Percentiles rank a stretch among this genome's conserved stretches.
These are phyloP conservation scores for Blastobotrys attinorum DNA, from an alignment of 805 yeast species.

Conservation along the genomic window DNA sequence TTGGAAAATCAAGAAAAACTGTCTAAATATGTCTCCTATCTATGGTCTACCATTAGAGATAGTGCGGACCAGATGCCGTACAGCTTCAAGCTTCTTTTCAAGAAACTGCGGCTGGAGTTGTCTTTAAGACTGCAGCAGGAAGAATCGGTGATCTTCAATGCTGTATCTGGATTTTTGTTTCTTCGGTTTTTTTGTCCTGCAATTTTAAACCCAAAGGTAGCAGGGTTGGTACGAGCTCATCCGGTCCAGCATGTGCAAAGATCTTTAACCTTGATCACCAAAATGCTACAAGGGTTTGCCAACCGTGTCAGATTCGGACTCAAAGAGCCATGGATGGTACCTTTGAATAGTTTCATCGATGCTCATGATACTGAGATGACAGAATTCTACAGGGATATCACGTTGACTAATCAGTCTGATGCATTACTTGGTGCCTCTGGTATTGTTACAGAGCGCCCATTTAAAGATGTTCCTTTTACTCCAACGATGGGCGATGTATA, in stretches of 20 bases:
- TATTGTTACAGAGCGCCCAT: slow-evolving; percentile 13
- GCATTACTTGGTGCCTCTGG: background rate
- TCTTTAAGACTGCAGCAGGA: slow-evolving; percentile 8
- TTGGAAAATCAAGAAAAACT: slow-evolving; percentile 44
- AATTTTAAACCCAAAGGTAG: slow-evolving; percentile 78
- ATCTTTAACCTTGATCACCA: slow-evolving; percentile 74
- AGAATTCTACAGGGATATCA: slow-evolving; percentile 65
- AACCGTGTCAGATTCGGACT: slow-evolving; percentile 67
- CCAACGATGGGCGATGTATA: slow-evolving; percentile 21
- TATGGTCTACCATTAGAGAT: slow-evolving; percentile 59
- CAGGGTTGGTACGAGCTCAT: slow-evolving; percentile 61
- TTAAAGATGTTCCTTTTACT: slow-evolving; percentile 16
- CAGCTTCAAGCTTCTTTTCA: slow-evolving; percentile 56
- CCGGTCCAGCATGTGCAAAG: slow-evolving; percentile 67
- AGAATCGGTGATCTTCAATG: slow-evolving; percentile 44
- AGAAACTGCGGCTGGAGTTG: slow-evolving; percentile 40
- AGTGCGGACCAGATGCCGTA: slow-evolving; percentile 72
- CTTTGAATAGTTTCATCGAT: slow-evolving; percentile 61
- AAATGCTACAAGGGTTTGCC: slow-evolving; percentile 64
- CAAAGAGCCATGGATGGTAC: slow-evolving; percentile 74
- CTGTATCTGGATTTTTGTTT: slow-evolving; percentile 77
- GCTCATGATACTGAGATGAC: slow-evolving; percentile 48
- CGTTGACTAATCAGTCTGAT: slow-evolving; percentile 26
- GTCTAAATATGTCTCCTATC: slow-evolving; percentile 40
- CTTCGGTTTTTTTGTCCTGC: slow-evolving; percentile 87